These are phyloP conservation scores for Agastache rugosa DNA, from an alignment of 257 asterid genomes.

Conservation along the genomic window DNA sequence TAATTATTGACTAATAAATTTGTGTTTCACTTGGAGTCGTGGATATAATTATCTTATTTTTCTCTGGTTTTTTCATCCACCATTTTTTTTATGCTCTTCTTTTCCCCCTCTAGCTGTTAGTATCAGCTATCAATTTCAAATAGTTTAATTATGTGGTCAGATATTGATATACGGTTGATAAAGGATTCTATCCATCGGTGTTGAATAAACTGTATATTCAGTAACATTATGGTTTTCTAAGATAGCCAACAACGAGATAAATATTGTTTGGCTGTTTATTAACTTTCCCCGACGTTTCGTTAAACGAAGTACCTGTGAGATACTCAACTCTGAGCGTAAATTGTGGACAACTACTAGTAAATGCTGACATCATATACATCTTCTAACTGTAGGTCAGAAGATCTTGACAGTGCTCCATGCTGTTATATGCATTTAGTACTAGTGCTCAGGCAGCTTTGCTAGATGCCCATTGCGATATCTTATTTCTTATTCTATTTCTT, in stretches of 20 bases:
- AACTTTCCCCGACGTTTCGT: not conserved
- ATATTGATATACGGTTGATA: conserved; percentile 10
- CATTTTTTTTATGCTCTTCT: not conserved
- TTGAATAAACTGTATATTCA: not conserved
- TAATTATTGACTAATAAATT: not conserved
- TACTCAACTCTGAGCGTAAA: conserved; percentile 18
- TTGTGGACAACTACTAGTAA: not conserved
- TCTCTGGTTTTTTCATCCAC: not conserved
- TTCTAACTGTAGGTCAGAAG: conserved; percentile 13
- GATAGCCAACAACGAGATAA: not conserved
- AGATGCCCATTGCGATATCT: conserved; percentile 18
- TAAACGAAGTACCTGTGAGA: not conserved
- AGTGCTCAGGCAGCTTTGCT: conserved; percentile 26
- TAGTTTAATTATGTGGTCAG: conserved; percentile 10
- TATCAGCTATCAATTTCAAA: conserved; percentile 6
- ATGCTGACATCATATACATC: conserved; percentile 5
- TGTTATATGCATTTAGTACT: conserved; percentile 34
- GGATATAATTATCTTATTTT: not conserved
- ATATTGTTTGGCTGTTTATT: conserved; percentile 18
- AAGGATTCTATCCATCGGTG: not conserved
- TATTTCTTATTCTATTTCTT: conserved; percentile 14
- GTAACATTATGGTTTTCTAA: not conserved
- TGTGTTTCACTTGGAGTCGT: not conserved
- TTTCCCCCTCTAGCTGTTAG: not conserved
- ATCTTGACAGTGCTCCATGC: conserved; percentile 26